A percentile compares a stretch with the other conserved stretches of the same genome.
These are phyloP conservation scores for Fomitiporia mediterranea DNA, from an alignment of 1,284 basidiomycete genomes.

Conservation along the genomic window DNA sequence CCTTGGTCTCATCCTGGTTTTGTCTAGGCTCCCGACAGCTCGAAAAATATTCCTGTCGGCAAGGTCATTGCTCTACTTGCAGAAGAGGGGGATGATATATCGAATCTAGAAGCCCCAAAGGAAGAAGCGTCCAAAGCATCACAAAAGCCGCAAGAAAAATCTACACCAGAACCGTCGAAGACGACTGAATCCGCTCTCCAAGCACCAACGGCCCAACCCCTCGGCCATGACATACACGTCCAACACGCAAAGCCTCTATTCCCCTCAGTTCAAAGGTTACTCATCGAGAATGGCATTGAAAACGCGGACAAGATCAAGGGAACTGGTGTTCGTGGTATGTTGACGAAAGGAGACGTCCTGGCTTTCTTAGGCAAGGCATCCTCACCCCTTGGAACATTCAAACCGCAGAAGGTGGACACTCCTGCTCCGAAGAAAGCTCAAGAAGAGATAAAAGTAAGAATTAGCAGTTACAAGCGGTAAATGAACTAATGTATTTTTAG, in stretches of 20 bases:
- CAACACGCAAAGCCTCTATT: constrained; percentile 61
- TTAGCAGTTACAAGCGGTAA: constrained; percentile 1
- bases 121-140: constrained; percentile 37
- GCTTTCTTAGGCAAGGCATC: constrained; percentile 78
- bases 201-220: constrained; percentile 28
- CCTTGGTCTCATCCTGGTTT: background rate
- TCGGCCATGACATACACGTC: constrained; percentile 31
- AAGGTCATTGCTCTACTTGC: constrained; percentile 87
- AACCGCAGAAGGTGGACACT: constrained; percentile 32
- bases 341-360: constrained; percentile 89
- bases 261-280: constrained; percentile 72
- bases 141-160: constrained; percentile 24
- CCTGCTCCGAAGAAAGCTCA: constrained; percentile 12
- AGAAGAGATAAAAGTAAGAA: constrained; percentile 19
- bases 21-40: constrained; percentile 70
- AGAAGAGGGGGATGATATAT: constrained; percentile 96
- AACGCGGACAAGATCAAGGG: constrained; percentile 60
- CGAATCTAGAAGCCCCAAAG: constrained; percentile 72
- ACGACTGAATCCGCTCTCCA: constrained; percentile 23
- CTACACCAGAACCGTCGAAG: constrained; percentile 27
- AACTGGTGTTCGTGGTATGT: constrained; percentile 82
- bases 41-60: constrained; percentile 85
- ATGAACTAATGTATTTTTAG: constrained; percentile 25
- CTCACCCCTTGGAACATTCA: constrained; percentile 71
- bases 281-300: constrained; percentile 54